Conservation (phyloP, 129 eudicot species). For the Artemisia argyi region DNA sequence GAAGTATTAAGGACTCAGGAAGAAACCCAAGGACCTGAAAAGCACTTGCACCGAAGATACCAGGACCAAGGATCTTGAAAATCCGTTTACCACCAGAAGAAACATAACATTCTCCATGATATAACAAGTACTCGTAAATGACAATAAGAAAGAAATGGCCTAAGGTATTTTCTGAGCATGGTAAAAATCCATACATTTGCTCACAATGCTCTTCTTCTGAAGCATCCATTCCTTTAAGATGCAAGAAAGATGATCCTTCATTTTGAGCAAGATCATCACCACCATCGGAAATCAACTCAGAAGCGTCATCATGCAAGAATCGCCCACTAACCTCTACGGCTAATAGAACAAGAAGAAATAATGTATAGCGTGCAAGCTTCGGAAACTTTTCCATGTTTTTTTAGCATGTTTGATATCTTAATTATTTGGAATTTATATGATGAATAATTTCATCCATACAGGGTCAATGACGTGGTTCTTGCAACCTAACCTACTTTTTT, state of each 20-base stretch:
- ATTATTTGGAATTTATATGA: conserved; percentile 21
- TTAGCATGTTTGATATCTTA: conserved; percentile 16
- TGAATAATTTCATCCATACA: conserved; percentile 3
- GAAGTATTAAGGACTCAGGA: conserved; percentile 74
- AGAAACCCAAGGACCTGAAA: conserved; percentile 70
- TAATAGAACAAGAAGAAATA: conserved; percentile 21
- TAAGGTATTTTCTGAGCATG: conserved; percentile 53
- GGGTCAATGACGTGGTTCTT: conserved; percentile 23
- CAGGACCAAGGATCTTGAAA: conserved; percentile 88
- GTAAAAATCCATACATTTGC: conserved; percentile 83
- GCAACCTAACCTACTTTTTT: conserved; percentile 5
- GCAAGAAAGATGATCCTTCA: conserved; percentile 25
- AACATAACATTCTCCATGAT: conserved; percentile 61
- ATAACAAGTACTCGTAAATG: conserved; percentile 67
- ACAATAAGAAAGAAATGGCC: conserved; percentile 72
- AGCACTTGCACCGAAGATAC: conserved; percentile 80
- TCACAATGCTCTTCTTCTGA: conserved; percentile 44
- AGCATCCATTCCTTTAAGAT: conserved; percentile 33
- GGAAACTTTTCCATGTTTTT: conserved; percentile 19
- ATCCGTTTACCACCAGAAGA: conserved; percentile 68
- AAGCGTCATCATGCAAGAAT: conserved; percentile 13
- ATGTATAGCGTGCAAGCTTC: conserved; percentile 15
- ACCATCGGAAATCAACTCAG: conserved; percentile 48
- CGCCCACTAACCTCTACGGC: conserved; percentile 36
- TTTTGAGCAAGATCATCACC: conserved; percentile 25